These are phyloP conservation scores for Lanmaoa pseudosensibilis DNA, from an alignment of 768 basidiomycete species.

Conservation along the genomic window DNA sequence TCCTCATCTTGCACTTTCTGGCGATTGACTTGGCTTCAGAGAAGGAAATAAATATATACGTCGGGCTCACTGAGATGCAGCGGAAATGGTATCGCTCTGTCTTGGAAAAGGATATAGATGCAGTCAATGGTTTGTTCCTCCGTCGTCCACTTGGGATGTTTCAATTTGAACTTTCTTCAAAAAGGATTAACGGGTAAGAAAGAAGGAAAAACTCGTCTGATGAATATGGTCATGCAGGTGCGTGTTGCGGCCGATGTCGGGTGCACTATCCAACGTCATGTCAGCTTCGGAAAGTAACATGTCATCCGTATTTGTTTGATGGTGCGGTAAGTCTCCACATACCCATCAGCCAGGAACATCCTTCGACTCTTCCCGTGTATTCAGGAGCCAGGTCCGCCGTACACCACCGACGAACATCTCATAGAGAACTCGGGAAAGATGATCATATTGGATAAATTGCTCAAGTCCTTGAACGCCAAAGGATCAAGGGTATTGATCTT, in stretches of 20 bases:
- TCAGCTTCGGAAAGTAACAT: conserved; percentile 78
- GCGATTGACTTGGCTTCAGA: conserved; percentile 44
- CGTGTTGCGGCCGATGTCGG: conserved; percentile 3
- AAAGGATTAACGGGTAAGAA: conserved; percentile 92
- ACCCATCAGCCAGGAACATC: not conserved
- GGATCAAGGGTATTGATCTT: conserved; percentile 97
- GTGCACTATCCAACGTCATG: not conserved
- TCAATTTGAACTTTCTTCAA: not conserved
- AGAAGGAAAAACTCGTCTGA: conserved; percentile 94
- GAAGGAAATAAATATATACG: conserved; percentile 98
- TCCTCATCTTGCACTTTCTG: not conserved
- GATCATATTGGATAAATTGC: conserved; percentile 94
- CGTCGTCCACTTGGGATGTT: not conserved
- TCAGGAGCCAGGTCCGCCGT: conserved; percentile 95
- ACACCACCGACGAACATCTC: conserved; percentile 96
- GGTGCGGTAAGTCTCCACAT: conserved; percentile 60
- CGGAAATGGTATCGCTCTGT: conserved; percentile 97
- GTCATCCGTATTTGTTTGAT: conserved; percentile 90
- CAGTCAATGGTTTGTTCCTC: conserved; percentile 76
- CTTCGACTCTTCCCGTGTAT: not conserved
- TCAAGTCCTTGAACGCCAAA: conserved; percentile 82
- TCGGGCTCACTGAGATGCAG: conserved; percentile 97
- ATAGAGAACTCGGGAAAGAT: conserved; percentile 95
- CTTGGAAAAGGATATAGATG: conserved; percentile 97
- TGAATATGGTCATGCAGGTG: conserved; percentile 99